Base-by-base conservation (phyloP, 2,329 filamentous ascomycete genomes). In the Cladosporium sp. region DNA sequence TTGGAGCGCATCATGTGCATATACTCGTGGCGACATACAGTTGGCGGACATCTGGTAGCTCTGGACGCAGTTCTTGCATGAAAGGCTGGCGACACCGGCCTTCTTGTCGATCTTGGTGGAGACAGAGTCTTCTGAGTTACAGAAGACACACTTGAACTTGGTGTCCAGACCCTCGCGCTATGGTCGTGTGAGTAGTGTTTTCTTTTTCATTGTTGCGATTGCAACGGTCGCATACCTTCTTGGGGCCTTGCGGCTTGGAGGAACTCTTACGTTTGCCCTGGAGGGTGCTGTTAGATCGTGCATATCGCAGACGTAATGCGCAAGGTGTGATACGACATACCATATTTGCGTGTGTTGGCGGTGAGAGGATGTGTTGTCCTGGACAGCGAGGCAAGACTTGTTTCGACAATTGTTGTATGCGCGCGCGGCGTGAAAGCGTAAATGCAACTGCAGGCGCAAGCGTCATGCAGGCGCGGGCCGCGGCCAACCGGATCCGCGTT, bases 91-190 rank as follows among this genome's bases (percentile, higher is more conserved):
- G 36, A 96, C 83, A 52, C 91, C 91, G 25, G 85, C 80, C 73
- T 97, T 97, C 80, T 96, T 96, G 72, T 99, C 91, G 51, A 99
- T 82, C 74, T 95, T 94, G 65, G 97, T 89, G 25, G 85, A 83
- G 53, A 99, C 90, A 0, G 92, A 90, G 64, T 91, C 94, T 72
- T 97, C 94, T 76, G 97, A 92, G 73, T 97, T 97, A 81, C 94
- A 99, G 77, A 99, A 99, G 45, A 99, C 86, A 72, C 94, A 99
- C 58, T 92, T 90, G 74, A 99, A 99, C n/a, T 85, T 84, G 2
- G 90, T 92, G 3, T 88, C 82, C 17, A 94, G 81, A 39, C 85
- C 83, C 66, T 92, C 89, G 71, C 82, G 68, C 67, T 71, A 62
- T 45, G 22, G 12, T 50, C 9, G 35, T 50, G 54, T 57, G 12